A percentile compares a stretch with the other conserved stretches of the same genome.
Conservation (phyloP, 2,329 filamentous ascomycete genomes). For the Exophiala sp. region DNA sequence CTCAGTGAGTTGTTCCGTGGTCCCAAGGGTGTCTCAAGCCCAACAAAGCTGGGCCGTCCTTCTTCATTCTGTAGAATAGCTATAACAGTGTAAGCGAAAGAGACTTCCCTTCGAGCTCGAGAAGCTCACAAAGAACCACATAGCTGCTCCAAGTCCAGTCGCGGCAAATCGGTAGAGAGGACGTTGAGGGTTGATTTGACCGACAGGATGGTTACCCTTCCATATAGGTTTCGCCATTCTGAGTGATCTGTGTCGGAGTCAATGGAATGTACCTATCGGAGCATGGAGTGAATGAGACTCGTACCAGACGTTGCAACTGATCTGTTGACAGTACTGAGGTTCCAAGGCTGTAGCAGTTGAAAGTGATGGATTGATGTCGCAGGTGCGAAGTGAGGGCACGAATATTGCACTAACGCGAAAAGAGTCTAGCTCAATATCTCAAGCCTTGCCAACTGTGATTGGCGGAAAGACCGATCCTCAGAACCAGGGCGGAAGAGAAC, state of each 20-base stretch:
- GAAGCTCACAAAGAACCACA: constrained; percentile 94
- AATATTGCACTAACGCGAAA: not conserved
- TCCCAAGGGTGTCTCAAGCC: constrained; percentile 98
- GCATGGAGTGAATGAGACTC: not conserved
- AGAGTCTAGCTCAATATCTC: not conserved
- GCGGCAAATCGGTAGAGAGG: constrained; percentile 80
- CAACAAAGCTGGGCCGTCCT: constrained; percentile 86
- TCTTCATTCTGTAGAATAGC: constrained; percentile 95
- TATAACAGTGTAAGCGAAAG: constrained; percentile 37
- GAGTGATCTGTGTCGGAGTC: not conserved
- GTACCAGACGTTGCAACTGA: no score
- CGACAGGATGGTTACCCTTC: constrained; percentile 26
- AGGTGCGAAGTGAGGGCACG: not conserved
- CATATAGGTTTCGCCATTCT: constrained; percentile 28
- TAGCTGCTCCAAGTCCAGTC: constrained; percentile 84
- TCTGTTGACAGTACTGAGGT: not conserved
- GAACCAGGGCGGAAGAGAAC: not conserved
- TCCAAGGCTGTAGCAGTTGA: not conserved
- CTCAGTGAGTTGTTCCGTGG: constrained; percentile 56
- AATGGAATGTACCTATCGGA: not conserved
- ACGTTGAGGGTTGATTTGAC: constrained; percentile 57
- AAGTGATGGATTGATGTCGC: not conserved
- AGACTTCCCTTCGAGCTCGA: not conserved
- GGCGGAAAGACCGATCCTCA: not conserved
- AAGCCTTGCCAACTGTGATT: not conserved